Conservation (phyloP, 768 basidiomycete species). For the Psilocybe tampanensis region DNA sequence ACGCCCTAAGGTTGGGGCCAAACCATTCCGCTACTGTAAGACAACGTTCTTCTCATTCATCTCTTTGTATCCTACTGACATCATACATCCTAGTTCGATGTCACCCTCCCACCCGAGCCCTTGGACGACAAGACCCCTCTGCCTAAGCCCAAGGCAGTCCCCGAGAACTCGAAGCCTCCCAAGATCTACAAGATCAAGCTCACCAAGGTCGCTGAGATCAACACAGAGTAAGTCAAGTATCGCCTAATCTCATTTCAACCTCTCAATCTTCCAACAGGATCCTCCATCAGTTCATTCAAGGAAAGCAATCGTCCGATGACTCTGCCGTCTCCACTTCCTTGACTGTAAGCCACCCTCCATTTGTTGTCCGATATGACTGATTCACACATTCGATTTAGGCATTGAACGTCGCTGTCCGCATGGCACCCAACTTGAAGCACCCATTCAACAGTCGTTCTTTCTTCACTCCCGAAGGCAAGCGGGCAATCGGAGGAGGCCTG, state of each 20-base stretch:
- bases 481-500: constrained; percentile 58
- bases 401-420: constrained; percentile 75
- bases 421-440: constrained; percentile 68
- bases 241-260: not conserved
- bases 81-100: constrained; percentile 58
- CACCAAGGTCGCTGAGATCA: constrained; percentile 51
- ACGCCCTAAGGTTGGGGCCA: constrained; percentile 58
- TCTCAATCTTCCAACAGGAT: constrained; percentile 41
- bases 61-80: not conserved
- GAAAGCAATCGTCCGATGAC: constrained; percentile 67
- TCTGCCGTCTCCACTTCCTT: constrained; percentile 55
- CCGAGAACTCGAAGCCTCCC: no score
- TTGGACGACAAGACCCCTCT: no score
- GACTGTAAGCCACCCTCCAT: constrained; percentile 42
- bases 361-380: not conserved
- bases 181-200: constrained; percentile 72
- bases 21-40: constrained; percentile 52
- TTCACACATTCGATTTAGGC: constrained; percentile 43
- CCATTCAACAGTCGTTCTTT: constrained; percentile 80
- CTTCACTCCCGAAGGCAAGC: constrained; percentile 62
- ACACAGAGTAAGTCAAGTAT: constrained; percentile 29
- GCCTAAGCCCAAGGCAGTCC: no score
- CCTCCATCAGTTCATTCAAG: constrained; percentile 60
- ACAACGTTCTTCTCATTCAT: not conserved
- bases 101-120: constrained; percentile 44